Conservation (phyloP, 1,284 basidiomycete species). For the Ustilago shanxiensis region DNA sequence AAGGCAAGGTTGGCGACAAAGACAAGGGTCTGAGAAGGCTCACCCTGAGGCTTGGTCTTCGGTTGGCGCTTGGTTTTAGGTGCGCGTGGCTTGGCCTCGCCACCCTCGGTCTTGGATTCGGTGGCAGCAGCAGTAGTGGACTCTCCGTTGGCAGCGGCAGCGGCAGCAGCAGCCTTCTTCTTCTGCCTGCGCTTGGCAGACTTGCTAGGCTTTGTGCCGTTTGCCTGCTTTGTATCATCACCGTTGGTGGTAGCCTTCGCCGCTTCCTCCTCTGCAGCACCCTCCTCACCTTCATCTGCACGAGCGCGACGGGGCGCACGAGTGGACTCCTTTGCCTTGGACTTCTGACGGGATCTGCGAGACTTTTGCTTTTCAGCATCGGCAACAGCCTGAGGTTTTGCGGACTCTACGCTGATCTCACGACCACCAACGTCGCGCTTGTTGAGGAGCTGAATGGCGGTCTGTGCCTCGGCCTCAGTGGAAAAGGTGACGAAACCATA, state of each 20-base stretch:
- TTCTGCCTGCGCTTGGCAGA: constrained; percentile 52
- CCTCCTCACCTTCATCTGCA: constrained; percentile 63
- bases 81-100: constrained; percentile 34
- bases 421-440: constrained; percentile 65
- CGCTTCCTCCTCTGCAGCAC: constrained; percentile 49
- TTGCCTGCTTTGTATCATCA: constrained; percentile 23
- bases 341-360: constrained; percentile 32
- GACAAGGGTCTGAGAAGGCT: constrained; percentile 63
- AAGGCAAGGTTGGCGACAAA: constrained; percentile 67
- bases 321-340: constrained; percentile 33
- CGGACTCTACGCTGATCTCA: constrained; percentile 64
- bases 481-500: constrained; percentile 67
- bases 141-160: constrained; percentile 33
- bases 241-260: constrained; percentile 34
- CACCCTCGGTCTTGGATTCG: constrained; percentile 26
- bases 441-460: constrained; percentile 61
- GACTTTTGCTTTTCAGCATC: constrained; percentile 38
- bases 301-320: constrained; percentile 55
- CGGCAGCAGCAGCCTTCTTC: constrained; percentile 53
- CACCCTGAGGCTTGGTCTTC: constrained; percentile 55
- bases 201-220: constrained; percentile 49
- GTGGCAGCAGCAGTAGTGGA: constrained; percentile 17
- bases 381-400: constrained; percentile 58
- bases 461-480: constrained; percentile 60
- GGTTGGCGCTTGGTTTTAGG: constrained; percentile 45